phyloP scores from a whole-genome alignment of 495 filamentous ascomycete genomes.

The Lindgomyces ingoldianus region DNA sequence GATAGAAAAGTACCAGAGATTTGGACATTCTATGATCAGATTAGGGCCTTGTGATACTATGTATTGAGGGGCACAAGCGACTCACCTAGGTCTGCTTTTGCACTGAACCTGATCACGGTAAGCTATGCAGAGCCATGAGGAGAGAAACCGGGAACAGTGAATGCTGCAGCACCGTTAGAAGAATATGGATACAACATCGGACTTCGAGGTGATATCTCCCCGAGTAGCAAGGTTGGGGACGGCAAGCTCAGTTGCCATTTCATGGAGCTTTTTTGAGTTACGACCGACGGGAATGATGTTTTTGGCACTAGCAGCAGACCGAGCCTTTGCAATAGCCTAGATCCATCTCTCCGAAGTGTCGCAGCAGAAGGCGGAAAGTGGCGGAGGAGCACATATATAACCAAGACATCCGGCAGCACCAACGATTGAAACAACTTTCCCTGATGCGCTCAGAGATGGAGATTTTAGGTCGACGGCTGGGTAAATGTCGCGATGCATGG shows the following conservation, averaged over 20 bases:
- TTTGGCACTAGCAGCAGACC: conserved; percentile 47
- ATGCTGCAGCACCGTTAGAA: conserved; percentile 39
- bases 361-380: not conserved
- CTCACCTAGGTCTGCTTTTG: conserved; percentile 39
- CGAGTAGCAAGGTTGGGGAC: conserved; percentile 42
- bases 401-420: conserved; percentile 53
- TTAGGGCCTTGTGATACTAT: not conserved
- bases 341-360: not conserved
- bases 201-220: conserved; percentile 42
- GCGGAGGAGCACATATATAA: conserved; percentile 1
- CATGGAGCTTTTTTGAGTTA: conserved; percentile 40
- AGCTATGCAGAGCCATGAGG: conserved; percentile 49
- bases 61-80: not conserved
- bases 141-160: conserved; percentile 41
- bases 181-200: conserved; percentile 43
- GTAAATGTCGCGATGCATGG: conserved; percentile 50
- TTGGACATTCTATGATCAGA: conserved; percentile 40
- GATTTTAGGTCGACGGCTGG: conserved; percentile 46
- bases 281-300: conserved; percentile 50
- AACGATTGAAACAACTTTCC: conserved; percentile 51
- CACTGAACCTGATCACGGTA: conserved; percentile 42
- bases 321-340: conserved; percentile 48
- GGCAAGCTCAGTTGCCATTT: conserved; percentile 40
- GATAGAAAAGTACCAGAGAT: conserved; percentile 45
- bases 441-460: conserved; percentile 42